phyloP scores from a whole-genome alignment of 805 yeast species.

The Starmerella geochares region DNA sequence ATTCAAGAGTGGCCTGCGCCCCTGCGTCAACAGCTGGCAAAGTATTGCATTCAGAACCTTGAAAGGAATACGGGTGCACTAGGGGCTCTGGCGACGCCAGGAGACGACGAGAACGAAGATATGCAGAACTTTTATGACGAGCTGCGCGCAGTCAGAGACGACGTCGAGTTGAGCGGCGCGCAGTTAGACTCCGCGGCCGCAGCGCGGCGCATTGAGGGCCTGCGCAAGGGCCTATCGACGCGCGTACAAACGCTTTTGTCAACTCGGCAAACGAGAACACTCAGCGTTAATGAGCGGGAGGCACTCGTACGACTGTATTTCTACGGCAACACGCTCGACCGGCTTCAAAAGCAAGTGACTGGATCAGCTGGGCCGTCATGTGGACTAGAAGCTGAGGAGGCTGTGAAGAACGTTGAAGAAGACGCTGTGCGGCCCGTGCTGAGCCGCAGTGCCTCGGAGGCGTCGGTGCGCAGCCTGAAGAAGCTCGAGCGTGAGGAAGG shows the following conservation, averaged over 20 bases:
- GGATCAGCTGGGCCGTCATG: slow-evolving; percentile 5
- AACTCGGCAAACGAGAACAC: slow-evolving; percentile 18
- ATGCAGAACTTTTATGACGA: slow-evolving; percentile 20
- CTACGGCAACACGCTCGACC: slow-evolving; percentile 23
- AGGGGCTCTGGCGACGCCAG: background rate
- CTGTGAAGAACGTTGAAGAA: slow-evolving; percentile 22
- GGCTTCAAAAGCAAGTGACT: slow-evolving; percentile 17
- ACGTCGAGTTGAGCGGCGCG: background rate
- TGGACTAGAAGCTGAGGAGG: slow-evolving; percentile 13
- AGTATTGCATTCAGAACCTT: slow-evolving; percentile 72
- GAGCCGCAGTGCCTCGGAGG: slow-evolving; percentile 26
- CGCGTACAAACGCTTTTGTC: slow-evolving; percentile 22
- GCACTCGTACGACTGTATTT: slow-evolving; percentile 23
- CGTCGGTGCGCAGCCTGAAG: slow-evolving; percentile 34
- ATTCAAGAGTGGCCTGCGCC: slow-evolving; percentile 49
- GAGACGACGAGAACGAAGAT: slow-evolving; percentile 18
- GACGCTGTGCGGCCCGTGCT: slow-evolving; percentile 23
- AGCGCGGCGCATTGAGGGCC: slow-evolving; percentile 17
- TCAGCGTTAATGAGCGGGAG: slow-evolving; percentile 25
- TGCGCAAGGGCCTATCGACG: slow-evolving; percentile 20
- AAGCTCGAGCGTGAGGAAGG: slow-evolving; percentile 87
- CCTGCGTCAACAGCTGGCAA: slow-evolving; percentile 61
- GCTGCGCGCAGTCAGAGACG: slow-evolving; percentile 15
- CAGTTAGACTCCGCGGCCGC: background rate
- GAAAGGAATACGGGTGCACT: slow-evolving; percentile 32